phyloP scores from a whole-genome alignment of 1,284 basidiomycete genomes.

The Prillingera fragicola region DNA sequence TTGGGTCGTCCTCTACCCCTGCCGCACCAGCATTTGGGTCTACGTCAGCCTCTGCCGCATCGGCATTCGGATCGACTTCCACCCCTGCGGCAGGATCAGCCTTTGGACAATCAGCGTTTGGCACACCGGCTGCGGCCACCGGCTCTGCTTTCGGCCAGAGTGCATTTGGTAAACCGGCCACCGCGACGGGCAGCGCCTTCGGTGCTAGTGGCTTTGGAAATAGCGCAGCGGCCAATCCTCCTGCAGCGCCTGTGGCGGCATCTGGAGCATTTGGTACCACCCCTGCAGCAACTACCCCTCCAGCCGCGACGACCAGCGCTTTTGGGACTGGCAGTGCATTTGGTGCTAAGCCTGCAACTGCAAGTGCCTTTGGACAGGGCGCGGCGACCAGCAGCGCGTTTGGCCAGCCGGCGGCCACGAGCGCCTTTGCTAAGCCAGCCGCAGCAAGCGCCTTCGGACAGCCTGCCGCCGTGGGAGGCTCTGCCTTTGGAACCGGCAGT shows the following conservation, averaged over 20 bases:
- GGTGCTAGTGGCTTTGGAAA: too few relatives aligned
- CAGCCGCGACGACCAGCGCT: conserved; percentile 18
- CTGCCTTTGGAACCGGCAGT: conserved; percentile 22
- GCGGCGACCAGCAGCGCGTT: conserved; percentile 11
- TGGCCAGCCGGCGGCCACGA: conserved; percentile 11
- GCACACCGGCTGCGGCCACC: background rate
- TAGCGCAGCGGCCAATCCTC: too few relatives aligned
- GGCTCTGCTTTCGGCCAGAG: conserved; percentile 11
- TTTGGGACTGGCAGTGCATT: conserved; percentile 15
- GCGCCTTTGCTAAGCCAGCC: conserved; percentile 42
- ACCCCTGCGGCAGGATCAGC: background rate
- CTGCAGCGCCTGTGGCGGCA: conserved; percentile 29
- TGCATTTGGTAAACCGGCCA: conserved; percentile 11
- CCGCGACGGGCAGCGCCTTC: conserved; percentile 49
- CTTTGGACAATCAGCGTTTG: background rate
- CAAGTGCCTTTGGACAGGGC: conserved; percentile 18
- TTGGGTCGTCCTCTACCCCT: too few relatives aligned
- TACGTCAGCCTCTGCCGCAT: too few relatives aligned
- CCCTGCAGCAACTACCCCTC: too few relatives aligned
- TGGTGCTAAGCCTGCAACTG: conserved; percentile 10
- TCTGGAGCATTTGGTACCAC: too few relatives aligned
- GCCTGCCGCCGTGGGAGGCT: conserved; percentile 57
- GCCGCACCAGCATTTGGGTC: too few relatives aligned
- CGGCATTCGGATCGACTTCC: too few relatives aligned
- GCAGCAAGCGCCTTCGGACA: conserved; percentile 55